phyloP scores from a whole-genome alignment of 2,329 filamentous ascomycete genomes.

The Metarhizium album region DNA sequence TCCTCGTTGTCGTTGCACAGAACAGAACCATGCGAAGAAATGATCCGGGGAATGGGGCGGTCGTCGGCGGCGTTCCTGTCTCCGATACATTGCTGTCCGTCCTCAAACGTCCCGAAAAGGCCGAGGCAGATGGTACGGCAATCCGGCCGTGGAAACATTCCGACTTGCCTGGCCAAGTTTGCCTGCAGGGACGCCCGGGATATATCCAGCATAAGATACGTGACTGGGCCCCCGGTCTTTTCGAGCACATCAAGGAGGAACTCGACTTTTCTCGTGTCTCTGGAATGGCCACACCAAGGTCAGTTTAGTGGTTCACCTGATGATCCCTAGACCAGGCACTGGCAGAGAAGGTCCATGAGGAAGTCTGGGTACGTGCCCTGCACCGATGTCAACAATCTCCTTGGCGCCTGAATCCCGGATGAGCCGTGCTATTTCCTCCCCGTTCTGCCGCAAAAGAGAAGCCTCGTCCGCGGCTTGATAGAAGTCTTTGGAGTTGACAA shows the following conservation, averaged over 20 bases:
- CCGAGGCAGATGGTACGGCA: slow-evolving; percentile 24
- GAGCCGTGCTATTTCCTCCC: slow-evolving; percentile 22
- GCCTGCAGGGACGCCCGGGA: slow-evolving; percentile 24
- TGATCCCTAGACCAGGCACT: not conserved
- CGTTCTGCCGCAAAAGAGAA: slow-evolving; percentile 23
- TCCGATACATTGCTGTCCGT: slow-evolving; percentile 21
- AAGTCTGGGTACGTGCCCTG: slow-evolving; percentile 23
- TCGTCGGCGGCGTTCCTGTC: slow-evolving; percentile 16
- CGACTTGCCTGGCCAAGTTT: slow-evolving; percentile 22
- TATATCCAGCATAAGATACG: slow-evolving; percentile 30
- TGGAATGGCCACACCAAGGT: slow-evolving; percentile 7
- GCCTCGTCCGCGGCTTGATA: slow-evolving; percentile 32
- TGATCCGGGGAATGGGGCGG: too few relatives aligned
- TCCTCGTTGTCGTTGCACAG: slow-evolving; percentile 30
- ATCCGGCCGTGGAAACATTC: slow-evolving; percentile 15
- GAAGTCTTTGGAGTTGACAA: slow-evolving; percentile 30
- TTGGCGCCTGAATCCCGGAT: slow-evolving; percentile 13
- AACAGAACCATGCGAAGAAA: slow-evolving; percentile 32
- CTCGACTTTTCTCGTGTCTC: slow-evolving; percentile 30
- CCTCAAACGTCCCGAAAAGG: slow-evolving; percentile 29
- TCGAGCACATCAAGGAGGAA: slow-evolving; percentile 26
- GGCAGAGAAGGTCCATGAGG: not conserved
- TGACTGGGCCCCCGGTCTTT: slow-evolving; percentile 15
- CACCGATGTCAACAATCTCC: slow-evolving; percentile 29
- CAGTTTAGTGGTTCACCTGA: not conserved